Base-by-base conservation (phyloP, 331 rosid species). In the Rhamnella rubrinervis region DNA sequence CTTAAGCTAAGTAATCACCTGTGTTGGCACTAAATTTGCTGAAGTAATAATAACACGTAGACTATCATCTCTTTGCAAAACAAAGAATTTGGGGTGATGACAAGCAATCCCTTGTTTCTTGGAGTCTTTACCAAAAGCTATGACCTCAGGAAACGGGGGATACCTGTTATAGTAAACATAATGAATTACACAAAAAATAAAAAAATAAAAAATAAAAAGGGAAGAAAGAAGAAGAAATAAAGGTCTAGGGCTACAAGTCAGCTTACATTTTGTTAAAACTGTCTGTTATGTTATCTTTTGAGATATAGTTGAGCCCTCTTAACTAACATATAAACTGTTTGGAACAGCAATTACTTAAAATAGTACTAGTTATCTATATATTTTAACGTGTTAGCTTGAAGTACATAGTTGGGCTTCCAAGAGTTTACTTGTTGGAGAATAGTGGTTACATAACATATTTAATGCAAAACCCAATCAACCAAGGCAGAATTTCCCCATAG, bases 21-120 rank as follows among this genome's bases (percentile, higher is more conserved):
- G 96, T 37, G 82, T 81, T 68, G 86, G 83, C 83, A 87, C 93
- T 76, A 90, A 84, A 87, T 90, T 90, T 72, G 93, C 92, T 44
- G 96, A 90, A 61, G 96, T 90, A 77, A 90, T 77, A 70, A 90
- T 78, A 82, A 90, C 85, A 63, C 93, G 85, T 61, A 90, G 80
- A 73, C 68, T 82, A 70, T 82, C 83, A 55, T 82, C 84, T 70
- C 96, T 82, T 77, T 85, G 91, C 59, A 87, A 44, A 78, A 90
- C 85, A 75, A 90, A 68, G 71, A 90, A 72, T 78, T 90, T 90
- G 16, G 96, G 93, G 64, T 90, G 96, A 85, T 90, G 96, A 81
- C 96, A 90, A 78, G 89, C 96, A 74, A 90, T 85, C 71, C 93
- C 96, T 15, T 66, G 89, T 79, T 65, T 84, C 81, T 84, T 84